A percentile compares a stretch with the other conserved stretches of the same genome.
Conservation (phyloP, 176 grass and related monocot genomes). For the Eremochloa ophiuroides region DNA sequence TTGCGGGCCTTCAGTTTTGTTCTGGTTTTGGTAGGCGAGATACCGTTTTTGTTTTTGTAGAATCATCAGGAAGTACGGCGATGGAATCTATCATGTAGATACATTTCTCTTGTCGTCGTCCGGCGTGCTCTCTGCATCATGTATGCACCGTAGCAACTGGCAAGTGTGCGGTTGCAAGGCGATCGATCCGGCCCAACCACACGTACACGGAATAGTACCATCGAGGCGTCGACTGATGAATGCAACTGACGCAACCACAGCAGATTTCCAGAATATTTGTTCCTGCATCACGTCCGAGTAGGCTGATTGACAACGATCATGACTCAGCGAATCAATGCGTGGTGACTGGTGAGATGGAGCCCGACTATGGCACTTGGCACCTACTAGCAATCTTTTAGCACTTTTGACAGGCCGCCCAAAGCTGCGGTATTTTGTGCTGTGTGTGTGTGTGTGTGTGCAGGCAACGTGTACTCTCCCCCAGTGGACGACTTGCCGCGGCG, state of each 20-base stretch:
- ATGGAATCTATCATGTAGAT: neutral
- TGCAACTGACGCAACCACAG: neutral
- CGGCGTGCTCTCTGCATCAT: neutral
- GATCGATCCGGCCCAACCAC: neutral
- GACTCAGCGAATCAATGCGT: slow-evolving; percentile 23
- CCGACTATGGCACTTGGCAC: neutral
- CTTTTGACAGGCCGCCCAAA: neutral
- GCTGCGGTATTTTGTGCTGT: neutral
- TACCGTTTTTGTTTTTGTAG: neutral
- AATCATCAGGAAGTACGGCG: neutral
- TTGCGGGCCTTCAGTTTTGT: neutral
- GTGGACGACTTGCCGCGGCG: neutral
- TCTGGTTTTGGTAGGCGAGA: neutral
- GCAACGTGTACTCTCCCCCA: neutral
- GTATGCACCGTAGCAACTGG: neutral
- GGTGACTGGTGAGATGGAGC: neutral
- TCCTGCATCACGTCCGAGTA: neutral
- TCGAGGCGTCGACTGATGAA: neutral
- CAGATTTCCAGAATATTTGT: slow-evolving; percentile 8
- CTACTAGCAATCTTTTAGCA: too few relatives aligned
- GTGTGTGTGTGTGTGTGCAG: neutral
- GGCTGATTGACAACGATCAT: neutral
- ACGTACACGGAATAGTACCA: neutral
- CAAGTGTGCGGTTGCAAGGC: neutral
- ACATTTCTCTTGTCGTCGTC: neutral